Percentiles rank a stretch among this genome's conserved stretches.
These are phyloP conservation scores for Schizochytrium sp. DNA, from an alignment of 108 stramenopile species.

Conservation along the genomic window DNA sequence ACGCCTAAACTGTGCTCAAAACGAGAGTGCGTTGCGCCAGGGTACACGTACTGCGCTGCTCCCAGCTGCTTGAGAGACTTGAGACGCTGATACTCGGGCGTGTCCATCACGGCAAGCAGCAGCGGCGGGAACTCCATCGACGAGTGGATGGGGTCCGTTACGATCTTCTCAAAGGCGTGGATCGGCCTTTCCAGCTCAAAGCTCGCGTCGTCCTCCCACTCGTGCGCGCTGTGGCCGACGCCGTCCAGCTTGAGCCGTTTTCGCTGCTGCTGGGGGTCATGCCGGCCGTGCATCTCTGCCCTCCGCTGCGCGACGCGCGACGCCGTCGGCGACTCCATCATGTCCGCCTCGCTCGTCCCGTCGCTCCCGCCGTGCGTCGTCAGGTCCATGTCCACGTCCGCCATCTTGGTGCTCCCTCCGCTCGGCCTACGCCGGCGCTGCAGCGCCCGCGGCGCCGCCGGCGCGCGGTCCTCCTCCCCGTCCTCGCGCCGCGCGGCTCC, in stretches of 20 bases:
- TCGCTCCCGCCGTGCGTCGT: neutral
- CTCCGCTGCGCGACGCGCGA: neutral
- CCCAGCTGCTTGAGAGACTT: conserved; percentile 46
- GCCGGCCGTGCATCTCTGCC: no score
- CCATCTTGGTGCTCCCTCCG: neutral
- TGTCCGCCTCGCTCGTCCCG: neutral
- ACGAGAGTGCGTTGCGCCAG: conserved; percentile 42
- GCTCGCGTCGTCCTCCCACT: neutral
- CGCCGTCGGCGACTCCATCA: neutral
- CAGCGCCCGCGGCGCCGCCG: no score
- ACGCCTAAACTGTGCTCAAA: conserved; percentile 49
- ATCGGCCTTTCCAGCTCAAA: neutral
- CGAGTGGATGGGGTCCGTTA: neutral
- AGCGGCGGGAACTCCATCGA: conserved; percentile 25
- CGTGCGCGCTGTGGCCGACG: neutral
- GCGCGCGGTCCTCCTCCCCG: no score
- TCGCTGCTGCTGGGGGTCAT: neutral
- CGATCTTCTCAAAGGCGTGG: neutral
- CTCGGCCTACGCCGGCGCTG: no score
- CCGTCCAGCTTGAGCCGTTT: neutral
- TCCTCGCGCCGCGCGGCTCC: no score
- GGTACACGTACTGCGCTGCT: conserved; percentile 40
- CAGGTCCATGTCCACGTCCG: neutral
- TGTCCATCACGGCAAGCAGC: conserved; percentile 40
- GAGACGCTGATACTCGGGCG: conserved; percentile 49